Evolutionary conservation across 2,329 filamentous ascomycete species (phyloP), one percentile per base, ranked within the genome.

Genomic region (Colletotrichum simmondsii): DNA sequence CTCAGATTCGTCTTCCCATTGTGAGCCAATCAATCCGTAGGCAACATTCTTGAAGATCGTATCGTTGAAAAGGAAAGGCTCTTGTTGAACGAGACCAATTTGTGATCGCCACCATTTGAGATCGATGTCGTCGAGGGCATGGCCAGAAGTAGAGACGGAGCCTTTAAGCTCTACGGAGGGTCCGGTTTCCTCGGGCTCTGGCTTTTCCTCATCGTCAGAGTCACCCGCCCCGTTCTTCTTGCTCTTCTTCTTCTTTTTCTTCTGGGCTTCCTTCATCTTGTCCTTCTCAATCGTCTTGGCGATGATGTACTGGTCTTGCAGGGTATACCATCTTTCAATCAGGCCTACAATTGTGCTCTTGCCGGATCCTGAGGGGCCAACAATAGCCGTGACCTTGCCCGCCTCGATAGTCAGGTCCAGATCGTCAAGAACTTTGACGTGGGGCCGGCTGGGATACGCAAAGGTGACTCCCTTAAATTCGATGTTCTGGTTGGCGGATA

Each of bases 311-410:
- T 90, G 86, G 6, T 87, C 84, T 46, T 87, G 83, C 1, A 92
- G 83, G 2, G 90, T 89, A 78, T 95, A 95, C 92, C 92, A 95
- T 37, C 92, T 85, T 78, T 95, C 91, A 3, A 95, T 84, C 2
- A 95, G 82, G 0, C 91, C 92, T 0, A 94, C 89, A 30, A 95
- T 90, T 0, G 93, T 95, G 63, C 91, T 93, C 80, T 95, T 95
- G 0, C 93, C 93, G 5, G 89, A 91, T 0, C 93, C 93, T 2
- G 91, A 93, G 0, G 92, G 89, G 0, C 93, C 93, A 24, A 95
- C 93, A 22, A 95, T 92, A 2, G 93, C 93, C 0, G 92, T 94
- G 2, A 92, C 88, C 77, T 93, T 92, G 24, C 92, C 91, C 8
- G 89, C 86, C 72, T 89, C 85, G 68, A 94, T 89, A 0, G 80